A percentile compares a stretch with the other conserved stretches of the same genome.
These are phyloP conservation scores for Botrytis galanthina DNA, from an alignment of 2,329 filamentous ascomycete species.

Conservation along the genomic window DNA sequence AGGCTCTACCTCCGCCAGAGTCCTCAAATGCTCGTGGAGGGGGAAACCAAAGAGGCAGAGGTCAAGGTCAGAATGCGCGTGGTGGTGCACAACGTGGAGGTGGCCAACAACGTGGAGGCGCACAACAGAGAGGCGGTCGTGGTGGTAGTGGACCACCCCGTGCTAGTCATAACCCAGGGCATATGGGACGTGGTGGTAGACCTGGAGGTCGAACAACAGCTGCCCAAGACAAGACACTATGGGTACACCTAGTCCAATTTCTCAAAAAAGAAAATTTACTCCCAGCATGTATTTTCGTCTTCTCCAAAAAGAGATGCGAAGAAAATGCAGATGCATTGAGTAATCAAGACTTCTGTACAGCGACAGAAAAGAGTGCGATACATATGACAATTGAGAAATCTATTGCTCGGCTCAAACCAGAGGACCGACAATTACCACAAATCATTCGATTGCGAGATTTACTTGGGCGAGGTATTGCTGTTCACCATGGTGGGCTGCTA, in stretches of 20 bases:
- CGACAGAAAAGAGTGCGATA: conserved; percentile 90
- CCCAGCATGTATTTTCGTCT: conserved; percentile 95
- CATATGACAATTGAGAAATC: conserved; percentile 98
- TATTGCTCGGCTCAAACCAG: conserved; percentile 82
- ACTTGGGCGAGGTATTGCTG: conserved; percentile 83
- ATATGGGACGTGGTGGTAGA: conserved; percentile 85
- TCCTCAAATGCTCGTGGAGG: conserved; percentile 44
- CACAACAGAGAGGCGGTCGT: conserved; percentile 53
- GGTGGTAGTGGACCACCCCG: conserved; percentile 49
- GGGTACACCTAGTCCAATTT: conserved; percentile 93
- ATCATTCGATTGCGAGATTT: conserved; percentile 85
- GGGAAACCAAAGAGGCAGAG: conserved; percentile 53
- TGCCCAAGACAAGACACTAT: conserved; percentile 92
- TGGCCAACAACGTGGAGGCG: conserved; percentile 44
- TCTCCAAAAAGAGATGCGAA: conserved; percentile 96
- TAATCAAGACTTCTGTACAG: conserved; percentile 92
- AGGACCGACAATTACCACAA: conserved; percentile 87
- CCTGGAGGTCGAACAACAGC: conserved; percentile 83
- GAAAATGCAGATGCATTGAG: conserved; percentile 94
- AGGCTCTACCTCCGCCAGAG: conserved; percentile 45
- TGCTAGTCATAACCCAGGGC: conserved; percentile 61
- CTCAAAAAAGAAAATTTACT: conserved; percentile 83
- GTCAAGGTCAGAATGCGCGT: conserved; percentile 47
- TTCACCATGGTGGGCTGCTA: conserved; percentile 90
- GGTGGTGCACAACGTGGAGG: conserved; percentile 51